A percentile compares a stretch with the other conserved stretches of the same genome.
phyloP scores from a whole-genome alignment of 1,284 basidiomycete genomes.

The Ustilago sp. region DNA sequence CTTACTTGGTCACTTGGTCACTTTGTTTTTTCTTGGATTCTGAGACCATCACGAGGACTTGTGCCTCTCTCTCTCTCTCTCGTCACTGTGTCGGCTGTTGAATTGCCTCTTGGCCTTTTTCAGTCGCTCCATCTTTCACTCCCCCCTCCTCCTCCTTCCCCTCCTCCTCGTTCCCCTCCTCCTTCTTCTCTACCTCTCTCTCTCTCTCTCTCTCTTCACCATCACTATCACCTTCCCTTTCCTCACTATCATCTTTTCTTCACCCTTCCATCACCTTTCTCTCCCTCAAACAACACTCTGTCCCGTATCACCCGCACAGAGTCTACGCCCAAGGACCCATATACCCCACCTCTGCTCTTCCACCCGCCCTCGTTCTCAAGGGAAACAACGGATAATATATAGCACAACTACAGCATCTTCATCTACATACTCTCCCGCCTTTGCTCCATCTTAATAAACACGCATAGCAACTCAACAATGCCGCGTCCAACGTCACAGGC shows the following conservation, averaged over 20 bases:
- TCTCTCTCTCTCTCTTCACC: neutral
- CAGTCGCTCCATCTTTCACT: neutral
- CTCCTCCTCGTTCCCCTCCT: neutral
- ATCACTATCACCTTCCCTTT: neutral
- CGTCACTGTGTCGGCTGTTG: slow-evolving; percentile 1
- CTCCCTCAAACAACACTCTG: neutral
- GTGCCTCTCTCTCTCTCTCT: neutral
- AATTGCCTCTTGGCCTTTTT: neutral
- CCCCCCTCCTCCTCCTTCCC: no score
- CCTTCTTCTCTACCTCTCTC: slow-evolving; percentile 2
- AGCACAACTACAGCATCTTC: neutral
- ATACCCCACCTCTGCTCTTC: neutral
- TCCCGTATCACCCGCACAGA: neutral
- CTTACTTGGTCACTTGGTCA: neutral
- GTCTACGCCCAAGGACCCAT: neutral
- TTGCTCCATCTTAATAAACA: neutral
- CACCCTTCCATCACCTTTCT: neutral
- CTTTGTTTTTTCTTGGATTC: neutral
- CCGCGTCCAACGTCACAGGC: slow-evolving; percentile 18
- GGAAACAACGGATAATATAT: neutral
- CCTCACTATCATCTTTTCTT: neutral
- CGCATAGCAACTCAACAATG: slow-evolving; percentile 1
- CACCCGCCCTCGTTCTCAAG: neutral
- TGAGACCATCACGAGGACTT: slow-evolving; percentile 12
- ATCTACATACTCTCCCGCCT: neutral